Evolutionary conservation across 768 basidiomycete species (phyloP).

Genomic region (Lenzites betulinus): DNA sequence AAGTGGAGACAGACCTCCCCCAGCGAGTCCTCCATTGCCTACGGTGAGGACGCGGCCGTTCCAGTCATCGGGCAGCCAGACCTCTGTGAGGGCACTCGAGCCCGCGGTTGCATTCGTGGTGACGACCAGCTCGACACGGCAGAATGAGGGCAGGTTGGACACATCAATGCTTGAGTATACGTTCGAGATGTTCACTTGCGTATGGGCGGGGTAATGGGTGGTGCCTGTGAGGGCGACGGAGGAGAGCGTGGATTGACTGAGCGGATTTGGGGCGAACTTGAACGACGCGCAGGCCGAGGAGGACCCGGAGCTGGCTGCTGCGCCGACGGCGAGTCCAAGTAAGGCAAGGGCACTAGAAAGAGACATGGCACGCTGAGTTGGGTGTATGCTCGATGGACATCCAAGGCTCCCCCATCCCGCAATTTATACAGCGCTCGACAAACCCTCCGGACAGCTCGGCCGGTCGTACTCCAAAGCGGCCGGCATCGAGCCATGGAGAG

Average conservation of each 20-base stretch:
- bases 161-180: constrained; percentile 25
- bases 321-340: constrained; percentile 2
- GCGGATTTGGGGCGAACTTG: neutral
- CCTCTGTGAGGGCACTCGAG: constrained; percentile 26
- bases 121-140: constrained; percentile 29
- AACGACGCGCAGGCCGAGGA: constrained; percentile 13
- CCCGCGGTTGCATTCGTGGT: constrained; percentile 28
- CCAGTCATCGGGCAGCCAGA: constrained; percentile 37
- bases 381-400: neutral
- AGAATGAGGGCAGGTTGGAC: constrained; percentile 25
- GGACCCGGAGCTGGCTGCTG: neutral
- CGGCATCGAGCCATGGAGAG: neutral
- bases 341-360: neutral
- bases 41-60: constrained; percentile 32
- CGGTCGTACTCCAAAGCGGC: neutral
- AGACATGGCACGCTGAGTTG: neutral
- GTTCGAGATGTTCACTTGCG: constrained; percentile 26
- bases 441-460: neutral
- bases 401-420: neutral
- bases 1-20: constrained; percentile 27
- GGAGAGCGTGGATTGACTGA: no score
- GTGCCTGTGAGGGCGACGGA: constrained; percentile 10
- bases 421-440: neutral
- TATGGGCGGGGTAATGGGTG: constrained; percentile 20
- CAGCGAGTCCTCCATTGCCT: constrained; percentile 33